Base-by-base conservation (phyloP, 148 eudicot genomes). In the Camellia japonica region DNA sequence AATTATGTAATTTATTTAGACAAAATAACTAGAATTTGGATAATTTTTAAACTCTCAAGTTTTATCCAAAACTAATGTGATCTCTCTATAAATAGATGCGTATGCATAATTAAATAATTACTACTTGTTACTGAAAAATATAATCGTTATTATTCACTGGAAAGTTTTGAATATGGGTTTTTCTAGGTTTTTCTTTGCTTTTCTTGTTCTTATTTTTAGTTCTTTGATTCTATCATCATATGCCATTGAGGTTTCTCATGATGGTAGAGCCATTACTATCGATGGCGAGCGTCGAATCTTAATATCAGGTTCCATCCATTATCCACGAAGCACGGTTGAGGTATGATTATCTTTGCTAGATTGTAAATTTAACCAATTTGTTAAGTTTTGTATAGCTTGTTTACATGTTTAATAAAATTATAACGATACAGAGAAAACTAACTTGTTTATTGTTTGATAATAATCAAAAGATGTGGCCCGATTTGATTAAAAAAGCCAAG, bases 381-480 rank as follows among this genome's bases (percentile, higher is more conserved):
- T 30, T 30, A 1, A 30, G 38, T 30, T 30, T 30, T 30, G 38
- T 1, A 30, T 30, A 30, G 38, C 38, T 30, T 30, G 38, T 30
- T 30, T 30, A 30, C 38, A 30, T 1, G 38, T 30, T 30, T 30
- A 30, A 30, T 30, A 30, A 30, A 30, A 30, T 30, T 30, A 30
- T 30, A 30, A 30, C 38, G 38, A 64, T 10, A 18, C 38, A 5
- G 4, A 59, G 15, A 14, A 3, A 6, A 58, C 8, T 58, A 58
- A 58, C 13, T 9, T 58, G 15, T 58, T 3, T 7, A 58, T 9
- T 65, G 10, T 14, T 30, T 43, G 38, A 30, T 41, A 1, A 14
- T 47, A 51, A 70, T 70, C 51, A 52, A 67, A 71, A 87, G 92
- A 91, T 91, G 95, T 91, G 95, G 95, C 93, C 95, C 23, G 93